Conservation (phyloP, 257 asterid species). For the Solanum pinnatisectum region DNA sequence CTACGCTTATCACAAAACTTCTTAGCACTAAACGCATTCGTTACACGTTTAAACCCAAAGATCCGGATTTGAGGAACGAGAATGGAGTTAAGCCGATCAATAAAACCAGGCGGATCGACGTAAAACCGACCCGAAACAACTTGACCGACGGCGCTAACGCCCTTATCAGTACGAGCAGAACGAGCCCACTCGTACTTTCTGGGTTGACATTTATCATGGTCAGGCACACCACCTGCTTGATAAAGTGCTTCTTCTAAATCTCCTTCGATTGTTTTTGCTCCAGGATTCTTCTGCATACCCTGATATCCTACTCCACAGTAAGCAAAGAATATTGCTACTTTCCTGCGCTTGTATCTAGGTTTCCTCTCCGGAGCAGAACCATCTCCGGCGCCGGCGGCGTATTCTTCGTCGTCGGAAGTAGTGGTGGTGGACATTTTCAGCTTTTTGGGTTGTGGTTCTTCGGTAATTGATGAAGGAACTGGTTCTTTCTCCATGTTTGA, state of each 20-base stretch:
- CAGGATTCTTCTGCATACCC: slow-evolving; percentile 97
- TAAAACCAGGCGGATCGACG: slow-evolving; percentile 81
- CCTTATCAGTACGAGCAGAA: slow-evolving; percentile 90
- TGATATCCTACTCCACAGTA: slow-evolving; percentile 95
- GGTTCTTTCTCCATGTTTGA: slow-evolving; percentile 18
- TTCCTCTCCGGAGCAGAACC: slow-evolving; percentile 9
- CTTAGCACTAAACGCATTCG: slow-evolving; percentile 76
- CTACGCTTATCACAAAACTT: slow-evolving; percentile 89
- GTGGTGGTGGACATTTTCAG: slow-evolving; percentile 71
- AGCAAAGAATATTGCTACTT: slow-evolving; percentile 81
- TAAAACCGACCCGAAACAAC: slow-evolving; percentile 87
- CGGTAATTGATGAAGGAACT: slow-evolving; percentile 14
- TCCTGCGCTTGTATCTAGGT: slow-evolving; percentile 80
- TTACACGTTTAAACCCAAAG: slow-evolving; percentile 67
- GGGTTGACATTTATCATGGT: slow-evolving; percentile 56
- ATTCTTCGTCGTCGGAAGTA: slow-evolving; percentile 45
- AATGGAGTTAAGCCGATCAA: slow-evolving; percentile 59
- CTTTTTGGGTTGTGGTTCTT: slow-evolving; percentile 46
- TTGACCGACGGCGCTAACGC: slow-evolving; percentile 98
- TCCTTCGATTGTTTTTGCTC: slow-evolving; percentile 96
- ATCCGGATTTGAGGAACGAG: slow-evolving; percentile 64
- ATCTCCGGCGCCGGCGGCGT: not conserved
- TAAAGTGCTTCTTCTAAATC: slow-evolving; percentile 90
- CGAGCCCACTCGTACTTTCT: slow-evolving; percentile 74
- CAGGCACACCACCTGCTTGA: slow-evolving; percentile 76